A percentile compares a stretch with the other conserved stretches of the same genome.
phyloP scores from a whole-genome alignment of 495 filamentous ascomycete species.

The Evernia prunastri region DNA sequence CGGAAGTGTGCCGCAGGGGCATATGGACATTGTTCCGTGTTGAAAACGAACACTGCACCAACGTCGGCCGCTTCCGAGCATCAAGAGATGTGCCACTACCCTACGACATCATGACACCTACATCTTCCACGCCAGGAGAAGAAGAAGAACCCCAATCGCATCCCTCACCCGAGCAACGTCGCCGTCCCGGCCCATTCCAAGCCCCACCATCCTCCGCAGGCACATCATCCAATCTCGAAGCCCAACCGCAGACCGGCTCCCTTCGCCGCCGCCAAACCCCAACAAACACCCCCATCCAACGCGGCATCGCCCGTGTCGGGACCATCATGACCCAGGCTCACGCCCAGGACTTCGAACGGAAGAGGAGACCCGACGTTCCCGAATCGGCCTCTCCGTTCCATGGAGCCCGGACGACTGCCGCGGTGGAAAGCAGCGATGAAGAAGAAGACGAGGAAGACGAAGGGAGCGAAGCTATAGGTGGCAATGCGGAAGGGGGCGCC shows the following conservation, averaged over 20 bases:
- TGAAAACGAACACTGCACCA: slow-evolving; percentile 92
- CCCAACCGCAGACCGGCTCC: slow-evolving; percentile 19
- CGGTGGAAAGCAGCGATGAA: slow-evolving; percentile 28
- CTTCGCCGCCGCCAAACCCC: slow-evolving; percentile 27
- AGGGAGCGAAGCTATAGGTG: slow-evolving; percentile 21
- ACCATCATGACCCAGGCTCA: slow-evolving; percentile 67
- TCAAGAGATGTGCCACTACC: slow-evolving; percentile 74
- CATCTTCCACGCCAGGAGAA: slow-evolving; percentile 22
- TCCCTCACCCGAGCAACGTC: background rate
- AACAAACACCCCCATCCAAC: slow-evolving; percentile 23
- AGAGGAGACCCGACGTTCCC: slow-evolving; percentile 41
- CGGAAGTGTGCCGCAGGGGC: slow-evolving; percentile 74
- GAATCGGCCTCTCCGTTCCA: slow-evolving; percentile 19
- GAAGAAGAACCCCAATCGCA: background rate
- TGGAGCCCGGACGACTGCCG: slow-evolving; percentile 12
- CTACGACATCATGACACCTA: slow-evolving; percentile 51
- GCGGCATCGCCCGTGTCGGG: slow-evolving; percentile 46
- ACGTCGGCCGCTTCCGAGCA: slow-evolving; percentile 78
- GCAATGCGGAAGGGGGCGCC: slow-evolving; percentile 15
- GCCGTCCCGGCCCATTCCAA: slow-evolving; percentile 6
- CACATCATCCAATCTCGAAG: slow-evolving; percentile 22
- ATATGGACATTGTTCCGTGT: slow-evolving; percentile 90
- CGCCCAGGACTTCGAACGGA: slow-evolving; percentile 80
- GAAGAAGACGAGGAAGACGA: slow-evolving; percentile 29
- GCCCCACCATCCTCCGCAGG: slow-evolving; percentile 15